A percentile compares a stretch with the other conserved stretches of the same genome.
Evolutionary conservation across 2,329 filamentous ascomycete genomes (phyloP).

Genomic region (Blastomyces silverae): DNA sequence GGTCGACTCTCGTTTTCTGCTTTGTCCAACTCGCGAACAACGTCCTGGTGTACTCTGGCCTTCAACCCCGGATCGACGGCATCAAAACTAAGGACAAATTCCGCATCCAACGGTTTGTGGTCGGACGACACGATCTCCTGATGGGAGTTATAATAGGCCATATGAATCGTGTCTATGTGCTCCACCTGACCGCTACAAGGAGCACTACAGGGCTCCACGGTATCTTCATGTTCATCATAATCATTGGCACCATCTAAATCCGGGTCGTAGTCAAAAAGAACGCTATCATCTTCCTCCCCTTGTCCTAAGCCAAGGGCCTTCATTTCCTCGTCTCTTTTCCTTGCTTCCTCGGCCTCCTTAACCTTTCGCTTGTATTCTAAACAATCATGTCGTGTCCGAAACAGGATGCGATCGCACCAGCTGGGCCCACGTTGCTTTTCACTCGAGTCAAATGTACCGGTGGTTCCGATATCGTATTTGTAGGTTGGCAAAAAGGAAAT

Average conservation of each 20-base stretch:
- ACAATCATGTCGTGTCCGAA: slow-evolving; percentile 65
- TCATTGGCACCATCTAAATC: slow-evolving; percentile 59
- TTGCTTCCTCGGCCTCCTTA: slow-evolving; percentile 59
- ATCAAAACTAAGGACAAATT: slow-evolving; percentile 80
- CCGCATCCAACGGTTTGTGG: slow-evolving; percentile 81
- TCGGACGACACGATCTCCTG: slow-evolving; percentile 88
- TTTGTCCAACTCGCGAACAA: slow-evolving; percentile 79
- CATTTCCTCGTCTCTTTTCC: slow-evolving; percentile 76
- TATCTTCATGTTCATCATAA: slow-evolving; percentile 50
- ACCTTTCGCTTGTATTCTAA: slow-evolving; percentile 57
- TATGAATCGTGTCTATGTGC: slow-evolving; percentile 45
- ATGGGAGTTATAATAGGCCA: slow-evolving; percentile 75
- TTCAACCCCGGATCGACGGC: slow-evolving; percentile 80
- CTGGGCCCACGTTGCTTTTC: slow-evolving; percentile 89
- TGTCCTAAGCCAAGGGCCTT: slow-evolving; percentile 68
- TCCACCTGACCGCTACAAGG: slow-evolving; percentile 20
- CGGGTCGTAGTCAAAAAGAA: slow-evolving; percentile 86
- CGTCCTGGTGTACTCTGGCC: slow-evolving; percentile 73
- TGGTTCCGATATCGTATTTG: slow-evolving; percentile 94
- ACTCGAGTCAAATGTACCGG: slow-evolving; percentile 87
- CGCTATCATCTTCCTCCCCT: slow-evolving; percentile 67
- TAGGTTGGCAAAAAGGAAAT: slow-evolving; percentile 91
- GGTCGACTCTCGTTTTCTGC: slow-evolving; percentile 87
- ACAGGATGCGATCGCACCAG: slow-evolving; percentile 95
- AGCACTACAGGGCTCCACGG: slow-evolving; percentile 35